Base-by-base conservation (phyloP, 495 filamentous ascomycete genomes). In the Penicillium cosmopolitanum region DNA sequence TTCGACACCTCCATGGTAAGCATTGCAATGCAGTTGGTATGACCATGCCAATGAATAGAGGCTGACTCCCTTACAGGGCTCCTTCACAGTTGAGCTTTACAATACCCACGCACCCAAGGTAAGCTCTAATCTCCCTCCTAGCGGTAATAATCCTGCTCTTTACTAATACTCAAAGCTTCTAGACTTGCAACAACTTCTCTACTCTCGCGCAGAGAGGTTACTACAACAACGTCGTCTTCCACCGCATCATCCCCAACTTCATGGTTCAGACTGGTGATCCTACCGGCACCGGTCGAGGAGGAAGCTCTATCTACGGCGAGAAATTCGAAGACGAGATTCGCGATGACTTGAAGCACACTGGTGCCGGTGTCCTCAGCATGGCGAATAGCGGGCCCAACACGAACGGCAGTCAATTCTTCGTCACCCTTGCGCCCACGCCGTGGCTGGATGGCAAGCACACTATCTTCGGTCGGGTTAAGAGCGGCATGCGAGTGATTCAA, bases 381-480 rank as follows among this genome's bases (percentile, higher is more conserved):
- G 95, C 95, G 56, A 98, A 98, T 72, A 88, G 87, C 9, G 95
- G 95, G 1, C 91, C 91, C 10, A 89, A 98, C 69, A 96, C 95
- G 51, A 98, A 98, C 74, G 96, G 95, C 38, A 89, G 85, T 59
- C 85, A 89, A 53, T 87, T 88, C 69, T 98, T 98, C 73, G 85
- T 98, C 57, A 98, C 96, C 7, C 82, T 97, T 43, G 95, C 93
- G 35, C 96, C 96, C 3, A 95, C 96, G 18, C 95, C 95, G 2
- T 98, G 95, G 95, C 76, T 98, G 58, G 96, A 98, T 76, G 93
- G 92, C 28, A 96, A 96, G 73, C 95, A 98, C 75, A 97, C 95
- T 6, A 97, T 98, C 64, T 98, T 98, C 70, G 95, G 96, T 9
- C 78, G 96, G 44, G 92, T 98, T 23, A 95, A 91, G 76, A 85